These are phyloP conservation scores for Crithidia fasciculata DNA, from an alignment of 208 protist genomes.

Conservation along the genomic window DNA sequence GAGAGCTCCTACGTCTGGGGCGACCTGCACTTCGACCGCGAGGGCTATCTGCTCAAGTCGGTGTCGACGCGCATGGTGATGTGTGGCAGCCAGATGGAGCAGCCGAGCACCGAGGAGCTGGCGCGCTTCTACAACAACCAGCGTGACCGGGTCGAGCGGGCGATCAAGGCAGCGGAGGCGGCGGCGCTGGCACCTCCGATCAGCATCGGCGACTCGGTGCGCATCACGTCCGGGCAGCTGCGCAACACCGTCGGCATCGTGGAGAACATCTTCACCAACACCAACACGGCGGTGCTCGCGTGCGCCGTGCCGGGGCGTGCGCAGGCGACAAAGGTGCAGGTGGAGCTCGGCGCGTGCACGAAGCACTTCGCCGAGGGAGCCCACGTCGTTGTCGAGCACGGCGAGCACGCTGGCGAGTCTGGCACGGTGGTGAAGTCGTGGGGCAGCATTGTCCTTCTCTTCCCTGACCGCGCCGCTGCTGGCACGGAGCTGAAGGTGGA, in stretches of 20 bases:
- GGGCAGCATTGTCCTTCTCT: conserved; percentile 79
- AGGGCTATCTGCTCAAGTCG: conserved; percentile 85
- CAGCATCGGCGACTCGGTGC: conserved; percentile 78
- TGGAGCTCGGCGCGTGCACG: conserved; percentile 78
- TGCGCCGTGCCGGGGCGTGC: conserved; percentile 62
- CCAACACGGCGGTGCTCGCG: conserved; percentile 65
- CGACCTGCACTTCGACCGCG: conserved; percentile 83
- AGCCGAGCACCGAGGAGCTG: conserved; percentile 82
- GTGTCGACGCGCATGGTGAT: conserved; percentile 80
- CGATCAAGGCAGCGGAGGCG: conserved; percentile 40
- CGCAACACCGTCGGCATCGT: conserved; percentile 74
- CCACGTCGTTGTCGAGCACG: conserved; percentile 86
- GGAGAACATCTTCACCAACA: conserved; percentile 77
- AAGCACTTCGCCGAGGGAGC: conserved; percentile 87
- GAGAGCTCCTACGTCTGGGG: conserved; percentile 82
- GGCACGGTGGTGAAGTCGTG: conserved; percentile 87
- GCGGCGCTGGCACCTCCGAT: conserved; percentile 29
- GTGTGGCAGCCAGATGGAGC: conserved; percentile 62
- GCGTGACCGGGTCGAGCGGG: conserved; percentile 72
- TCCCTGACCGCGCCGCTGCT: conserved; percentile 66
- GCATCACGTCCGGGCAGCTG: conserved; percentile 79
- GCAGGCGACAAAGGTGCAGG: conserved; percentile 72
- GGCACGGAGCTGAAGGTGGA: conserved; percentile 72
- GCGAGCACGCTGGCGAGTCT: conserved; percentile 80
- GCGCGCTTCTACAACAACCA: conserved; percentile 89